These are phyloP conservation scores for Coemansia sp. DNA, from an alignment of 192 early-diverging fungal genomes.

Conservation along the genomic window DNA sequence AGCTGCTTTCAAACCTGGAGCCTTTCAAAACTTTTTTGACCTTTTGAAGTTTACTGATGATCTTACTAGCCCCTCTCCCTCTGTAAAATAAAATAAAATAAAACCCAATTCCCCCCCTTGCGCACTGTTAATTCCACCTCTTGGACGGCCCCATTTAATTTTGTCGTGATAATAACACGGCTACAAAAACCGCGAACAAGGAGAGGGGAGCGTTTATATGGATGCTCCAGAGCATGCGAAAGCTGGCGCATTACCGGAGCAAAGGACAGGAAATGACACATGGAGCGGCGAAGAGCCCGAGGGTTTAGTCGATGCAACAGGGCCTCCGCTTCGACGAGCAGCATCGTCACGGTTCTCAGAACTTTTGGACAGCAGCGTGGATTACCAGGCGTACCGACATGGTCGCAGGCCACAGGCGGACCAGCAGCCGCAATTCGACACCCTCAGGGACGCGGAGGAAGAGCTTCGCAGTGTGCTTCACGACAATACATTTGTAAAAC, in stretches of 20 bases:
- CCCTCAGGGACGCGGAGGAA: slow-evolving; percentile 37
- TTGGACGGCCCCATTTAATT: slow-evolving; percentile 1
- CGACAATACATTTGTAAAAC: slow-evolving; percentile 30
- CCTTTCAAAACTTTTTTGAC: neutral
- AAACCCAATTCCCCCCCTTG: too few species aligned
- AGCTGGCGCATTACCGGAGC: neutral
- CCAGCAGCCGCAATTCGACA: slow-evolving; percentile 47
- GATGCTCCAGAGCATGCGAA: neutral
- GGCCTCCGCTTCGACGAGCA: slow-evolving; percentile 17
- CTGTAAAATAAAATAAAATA: too few species aligned
- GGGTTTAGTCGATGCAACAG: neutral
- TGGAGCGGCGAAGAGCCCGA: neutral
- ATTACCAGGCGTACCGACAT: slow-evolving; percentile 44
- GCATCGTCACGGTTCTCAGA: slow-evolving; percentile 46
- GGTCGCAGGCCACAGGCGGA: slow-evolving; percentile 26
- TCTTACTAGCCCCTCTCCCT: neutral
- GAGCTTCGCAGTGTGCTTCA: slow-evolving; percentile 46
- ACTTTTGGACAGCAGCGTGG: slow-evolving; percentile 42
- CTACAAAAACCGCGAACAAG: neutral
- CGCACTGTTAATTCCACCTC: neutral
- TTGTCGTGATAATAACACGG: neutral
- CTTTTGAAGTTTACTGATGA: neutral
- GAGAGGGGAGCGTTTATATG: neutral
- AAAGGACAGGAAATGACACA: neutral
- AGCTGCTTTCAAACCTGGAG: too few species aligned